These are phyloP conservation scores for Gelatoporia subvermispora DNA, from an alignment of 768 basidiomycete genomes.

Conservation along the genomic window DNA sequence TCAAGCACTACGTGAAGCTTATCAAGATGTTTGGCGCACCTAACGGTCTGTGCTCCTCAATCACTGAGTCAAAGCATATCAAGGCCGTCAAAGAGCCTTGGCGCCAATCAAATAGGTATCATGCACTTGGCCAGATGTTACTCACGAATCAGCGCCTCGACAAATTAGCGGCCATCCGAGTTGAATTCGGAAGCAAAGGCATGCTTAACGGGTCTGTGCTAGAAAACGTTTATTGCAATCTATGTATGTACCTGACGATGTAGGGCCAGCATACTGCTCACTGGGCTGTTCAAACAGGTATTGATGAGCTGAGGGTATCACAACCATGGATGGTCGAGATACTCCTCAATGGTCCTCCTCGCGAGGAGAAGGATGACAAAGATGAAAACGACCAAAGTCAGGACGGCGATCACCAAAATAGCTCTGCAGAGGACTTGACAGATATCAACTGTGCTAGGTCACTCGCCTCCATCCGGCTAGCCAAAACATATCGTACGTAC, in stretches of 20 bases:
- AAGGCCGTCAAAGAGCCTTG: slow-evolving; percentile 23
- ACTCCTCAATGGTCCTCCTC: background rate
- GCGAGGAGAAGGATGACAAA: background rate
- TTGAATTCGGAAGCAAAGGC: slow-evolving; percentile 12
- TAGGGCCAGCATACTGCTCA: background rate
- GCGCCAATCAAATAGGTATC: slow-evolving; percentile 14
- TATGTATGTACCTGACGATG: too few relatives aligned
- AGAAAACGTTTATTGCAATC: too few relatives aligned
- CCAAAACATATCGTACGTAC: background rate
- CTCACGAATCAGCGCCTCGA: slow-evolving; percentile 14
- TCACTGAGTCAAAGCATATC: slow-evolving; percentile 25
- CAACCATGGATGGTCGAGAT: too few relatives aligned
- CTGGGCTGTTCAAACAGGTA: too few relatives aligned
- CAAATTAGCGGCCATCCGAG: slow-evolving; percentile 1
- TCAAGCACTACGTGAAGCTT: slow-evolving; percentile 13
- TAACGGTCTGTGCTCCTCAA: slow-evolving; percentile 22
- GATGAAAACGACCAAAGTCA: too few relatives aligned
- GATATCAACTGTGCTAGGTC: background rate
- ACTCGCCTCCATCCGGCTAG: background rate
- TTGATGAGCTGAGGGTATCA: too few relatives aligned
- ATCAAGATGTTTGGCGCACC: slow-evolving; percentile 19
- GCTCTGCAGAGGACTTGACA: background rate
- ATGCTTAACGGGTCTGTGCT: slow-evolving; percentile 6
- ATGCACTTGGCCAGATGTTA: slow-evolving; percentile 21
- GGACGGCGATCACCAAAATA: background rate